Base-by-base conservation (phyloP, 371 early-diverging fungal species). In the Gilbertella persicaria region DNA sequence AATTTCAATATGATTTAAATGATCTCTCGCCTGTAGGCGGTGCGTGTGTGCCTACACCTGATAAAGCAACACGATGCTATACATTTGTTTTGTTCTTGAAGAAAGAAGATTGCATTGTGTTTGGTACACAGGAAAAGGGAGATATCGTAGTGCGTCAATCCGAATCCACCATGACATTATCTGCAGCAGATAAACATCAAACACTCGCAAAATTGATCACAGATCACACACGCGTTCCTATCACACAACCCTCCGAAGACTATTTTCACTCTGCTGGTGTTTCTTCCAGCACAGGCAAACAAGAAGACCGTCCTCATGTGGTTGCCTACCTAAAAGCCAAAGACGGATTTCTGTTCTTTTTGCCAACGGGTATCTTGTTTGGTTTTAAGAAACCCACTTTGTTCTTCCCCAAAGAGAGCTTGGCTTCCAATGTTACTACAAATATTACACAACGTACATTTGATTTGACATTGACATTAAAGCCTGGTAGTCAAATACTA, bases 381-480 rank as follows among this genome's bases (percentile, higher is more conserved):
- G 87, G 87, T 4, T 80, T 84, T 57, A 83, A 80, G 50, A 84
- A 82, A 42, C 87, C 87, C 2, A 60, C 78, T 3, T 24, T 78
- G 6, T 76, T 79, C 44, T 56, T 83, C 29, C 80, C 80, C 0
- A 43, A 70, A 16, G 13, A 58, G 1, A 50, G 56, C 13, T 53
- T 86, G 3, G 50, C 60, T 1, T 56, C 67, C 10, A 68, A 72
- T 6, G 67, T 66, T 3, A 62, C 82, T 30, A 62, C 67, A 16
- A 50, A 58, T 33, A 62, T 80, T 24, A 83, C 80, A 0, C 69
- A 76, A n/a, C 73, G 75, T 17, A 84, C 84, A 1, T 86, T 86
- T 61, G 75, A 79, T 58, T 47, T 85, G 28, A 53, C 66, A 0
- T 26, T 80, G 9, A 55, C 47, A 21, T 43, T 71, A 20, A 51